Base-by-base conservation (phyloP, 441 rosid species). In the Erodium chrysanthum region DNA sequence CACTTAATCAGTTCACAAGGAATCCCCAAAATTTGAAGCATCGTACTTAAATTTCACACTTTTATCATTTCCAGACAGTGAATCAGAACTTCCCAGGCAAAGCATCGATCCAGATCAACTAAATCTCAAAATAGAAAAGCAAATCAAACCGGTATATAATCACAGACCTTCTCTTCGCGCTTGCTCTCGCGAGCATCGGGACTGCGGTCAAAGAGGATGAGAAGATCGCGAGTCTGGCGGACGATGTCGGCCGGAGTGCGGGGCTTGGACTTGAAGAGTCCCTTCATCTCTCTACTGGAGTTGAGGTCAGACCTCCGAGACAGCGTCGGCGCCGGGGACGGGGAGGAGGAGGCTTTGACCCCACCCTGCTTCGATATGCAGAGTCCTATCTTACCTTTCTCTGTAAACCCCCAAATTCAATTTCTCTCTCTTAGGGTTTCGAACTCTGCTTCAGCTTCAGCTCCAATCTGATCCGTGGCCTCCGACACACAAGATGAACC, bases 211-310 rank as follows among this genome's bases (percentile, higher is more conserved):
- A 75, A 79, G 56, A 68, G 86, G 63, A 82, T 79, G 59, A 94
- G 91, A 67, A 94, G 91, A 80, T 91, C 93, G 70, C 96, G 97
- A 6, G 96, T 84, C 71, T 93, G 97, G 18, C 96, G 86, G 66
- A 93, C 96, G 74, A 86, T 73, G 66, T 91, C 98, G 54, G 75
- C 79, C 0, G 97, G 96, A 66, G 97, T 91, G 0, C 96, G 91
- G n/a, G 96, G 96, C 81, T 91, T 94, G 14, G 88, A 81, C 81
- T 94, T 94, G 81, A 91, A 94, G 17, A 91, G 83, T 0, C 96
- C 92, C 76, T 94, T 94, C 98, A 91, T 89, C 78, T 80, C 85
- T 62, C 73, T 50, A 44, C 64, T 23, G 61, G 67, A 37, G 12
- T 69, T 23, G 65, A 67, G 48, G 76, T 75, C 0, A 27, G 31